A percentile compares a stretch with the other conserved stretches of the same genome.
Conservation (phyloP, 2,329 filamentous ascomycete genomes). For the Trichoderma asperellum region DNA sequence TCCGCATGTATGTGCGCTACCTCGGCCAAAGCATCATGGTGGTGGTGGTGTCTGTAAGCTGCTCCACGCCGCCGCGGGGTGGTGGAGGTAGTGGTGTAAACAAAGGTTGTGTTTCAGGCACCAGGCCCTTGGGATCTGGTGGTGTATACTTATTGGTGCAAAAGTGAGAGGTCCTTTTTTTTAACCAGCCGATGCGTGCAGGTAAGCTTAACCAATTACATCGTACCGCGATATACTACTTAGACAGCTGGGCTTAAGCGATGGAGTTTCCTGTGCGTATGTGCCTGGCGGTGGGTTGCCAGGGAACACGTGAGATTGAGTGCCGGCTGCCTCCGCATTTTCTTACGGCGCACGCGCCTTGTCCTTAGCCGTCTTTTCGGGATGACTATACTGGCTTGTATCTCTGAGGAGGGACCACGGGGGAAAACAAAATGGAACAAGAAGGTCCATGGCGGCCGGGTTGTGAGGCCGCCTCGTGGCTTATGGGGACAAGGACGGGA, state of each 20-base stretch:
- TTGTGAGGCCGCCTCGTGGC: conserved; percentile 28
- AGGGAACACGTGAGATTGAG: conserved; percentile 12
- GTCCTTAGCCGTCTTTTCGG: conserved; percentile 7
- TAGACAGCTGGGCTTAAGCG: neutral
- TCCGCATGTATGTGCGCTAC: conserved; percentile 15
- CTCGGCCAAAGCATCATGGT: conserved; percentile 15
- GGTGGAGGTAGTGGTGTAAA: conserved; percentile 23
- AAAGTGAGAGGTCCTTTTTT: neutral
- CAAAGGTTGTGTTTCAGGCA: neutral
- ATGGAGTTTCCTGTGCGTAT: neutral
- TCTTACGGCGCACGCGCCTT: conserved; percentile 11
- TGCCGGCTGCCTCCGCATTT: conserved; percentile 24
- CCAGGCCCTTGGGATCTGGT: neutral
- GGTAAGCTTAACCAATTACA: neutral
- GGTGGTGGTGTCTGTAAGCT: conserved; percentile 23
- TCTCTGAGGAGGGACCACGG: neutral
- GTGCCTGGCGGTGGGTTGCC: neutral
- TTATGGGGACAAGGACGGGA: conserved; percentile 22
- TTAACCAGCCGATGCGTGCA: neutral
- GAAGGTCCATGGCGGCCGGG: conserved; percentile 2
- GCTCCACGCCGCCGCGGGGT: neutral
- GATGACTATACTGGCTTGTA: neutral
- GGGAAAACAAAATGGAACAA: neutral
- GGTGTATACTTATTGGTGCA: conserved; percentile 6
- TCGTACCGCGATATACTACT: neutral